These are phyloP conservation scores for Gossypium raimondii DNA, from an alignment of 345 rosid genomes.

Conservation along the genomic window DNA sequence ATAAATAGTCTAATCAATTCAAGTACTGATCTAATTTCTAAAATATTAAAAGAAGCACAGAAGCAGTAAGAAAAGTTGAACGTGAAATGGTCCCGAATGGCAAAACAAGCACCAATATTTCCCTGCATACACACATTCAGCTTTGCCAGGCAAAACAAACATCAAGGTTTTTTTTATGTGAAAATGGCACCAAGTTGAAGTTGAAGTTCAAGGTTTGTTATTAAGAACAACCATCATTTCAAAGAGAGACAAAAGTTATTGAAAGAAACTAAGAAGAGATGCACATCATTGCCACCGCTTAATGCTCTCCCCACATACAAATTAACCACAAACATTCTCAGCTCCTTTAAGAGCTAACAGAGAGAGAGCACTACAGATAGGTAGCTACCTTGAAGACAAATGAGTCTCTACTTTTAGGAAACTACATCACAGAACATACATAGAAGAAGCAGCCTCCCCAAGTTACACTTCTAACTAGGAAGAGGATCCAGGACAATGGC, in stretches of 20 bases:
- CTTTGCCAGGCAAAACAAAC: neutral
- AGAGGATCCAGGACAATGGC: slow-evolving; percentile 56
- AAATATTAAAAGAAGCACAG: too few species aligned
- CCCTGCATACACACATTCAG: neutral
- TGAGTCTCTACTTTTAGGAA: neutral
- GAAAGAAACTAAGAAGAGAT: neutral
- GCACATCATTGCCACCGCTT: slow-evolving; percentile 3
- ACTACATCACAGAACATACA: neutral
- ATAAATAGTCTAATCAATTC: too few species aligned
- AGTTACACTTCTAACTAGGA: slow-evolving; percentile 20
- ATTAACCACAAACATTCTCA: neutral
- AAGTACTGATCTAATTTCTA: too few species aligned
- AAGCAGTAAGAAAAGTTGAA: too few species aligned
- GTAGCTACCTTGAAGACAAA: neutral
- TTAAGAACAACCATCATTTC: neutral
- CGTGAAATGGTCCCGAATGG: too few species aligned
- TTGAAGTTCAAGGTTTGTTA: neutral
- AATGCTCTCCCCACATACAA: neutral
- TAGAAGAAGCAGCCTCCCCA: neutral
- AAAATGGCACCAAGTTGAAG: neutral
- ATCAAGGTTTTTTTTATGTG: neutral
- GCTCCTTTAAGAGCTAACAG: neutral
- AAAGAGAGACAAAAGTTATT: neutral
- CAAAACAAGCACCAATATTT: too few species aligned
- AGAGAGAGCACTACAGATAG: neutral